Evolutionary conservation across 192 early-diverging fungal genomes (phyloP).

Genomic region (Allomyces macrogynus): DNA sequence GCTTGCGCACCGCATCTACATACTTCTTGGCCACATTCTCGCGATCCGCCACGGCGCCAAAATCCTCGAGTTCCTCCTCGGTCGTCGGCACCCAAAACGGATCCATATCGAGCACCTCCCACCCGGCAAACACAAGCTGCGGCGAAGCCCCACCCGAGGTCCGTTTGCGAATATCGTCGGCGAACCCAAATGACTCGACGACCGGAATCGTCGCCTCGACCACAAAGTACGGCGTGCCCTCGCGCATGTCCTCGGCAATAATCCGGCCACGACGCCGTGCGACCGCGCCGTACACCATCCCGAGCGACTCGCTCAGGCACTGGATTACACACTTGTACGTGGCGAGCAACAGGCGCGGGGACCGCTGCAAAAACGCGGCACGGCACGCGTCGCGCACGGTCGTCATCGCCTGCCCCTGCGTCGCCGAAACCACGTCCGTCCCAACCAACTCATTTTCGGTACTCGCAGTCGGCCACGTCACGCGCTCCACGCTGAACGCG

Average conservation of each 20-base stretch:
- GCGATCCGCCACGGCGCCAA: conserved; percentile 89
- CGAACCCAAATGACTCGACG: conserved; percentile 96
- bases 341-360: conserved; percentile 81
- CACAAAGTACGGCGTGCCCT: conserved; percentile 90
- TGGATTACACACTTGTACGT: conserved; percentile 97
- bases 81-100: conserved; percentile 99
- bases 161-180: conserved; percentile 89
- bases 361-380: conserved; percentile 76
- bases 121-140: conserved; percentile 82
- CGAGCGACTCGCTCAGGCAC: conserved; percentile 79
- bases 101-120: conserved; percentile 71
- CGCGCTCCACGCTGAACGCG: conserved; percentile 47
- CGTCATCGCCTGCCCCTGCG: conserved; percentile 65
- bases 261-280: conserved; percentile 76
- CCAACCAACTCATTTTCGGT: conserved; percentile 6
- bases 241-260: conserved; percentile 86
- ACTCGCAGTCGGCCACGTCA: conserved; percentile 12
- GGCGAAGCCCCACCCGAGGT: conserved; percentile 90
- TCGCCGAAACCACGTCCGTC: background rate
- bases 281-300: conserved; percentile 88
- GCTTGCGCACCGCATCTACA: conserved; percentile 81
- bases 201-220: conserved; percentile 76
- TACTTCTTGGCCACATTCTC: conserved; percentile 93
- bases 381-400: conserved; percentile 62
- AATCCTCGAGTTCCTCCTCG: conserved; percentile 90